Evolutionary conservation across 2,329 filamentous ascomycete species (phyloP).

Genomic region (Colletotrichum agaves): DNA sequence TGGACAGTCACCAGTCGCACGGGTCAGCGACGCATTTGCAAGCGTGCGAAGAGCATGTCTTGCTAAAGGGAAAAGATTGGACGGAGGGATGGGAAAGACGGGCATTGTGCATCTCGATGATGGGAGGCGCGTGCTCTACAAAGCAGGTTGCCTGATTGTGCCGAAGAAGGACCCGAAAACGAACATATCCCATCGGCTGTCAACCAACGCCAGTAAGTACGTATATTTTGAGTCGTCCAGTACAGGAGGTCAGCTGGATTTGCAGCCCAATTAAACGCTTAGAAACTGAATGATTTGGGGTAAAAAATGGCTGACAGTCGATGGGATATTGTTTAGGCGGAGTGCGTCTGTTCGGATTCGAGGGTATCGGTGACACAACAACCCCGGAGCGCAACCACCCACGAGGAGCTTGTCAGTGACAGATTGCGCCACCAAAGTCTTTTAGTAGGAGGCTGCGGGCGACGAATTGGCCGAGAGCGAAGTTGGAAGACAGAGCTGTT

Average conservation of each 20-base stretch:
- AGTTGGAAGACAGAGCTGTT: neutral
- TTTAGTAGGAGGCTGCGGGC: neutral
- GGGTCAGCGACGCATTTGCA: constrained; percentile 22
- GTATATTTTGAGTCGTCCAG: too few relatives aligned
- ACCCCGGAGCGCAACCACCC: constrained; percentile 2
- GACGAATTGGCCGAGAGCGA: neutral
- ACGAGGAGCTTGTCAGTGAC: constrained; percentile 4
- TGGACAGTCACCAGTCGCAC: constrained; percentile 27
- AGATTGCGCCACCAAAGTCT: constrained; percentile 16
- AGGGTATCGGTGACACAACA: constrained; percentile 19
- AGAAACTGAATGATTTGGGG: too few relatives aligned
- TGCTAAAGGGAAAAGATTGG: constrained; percentile 18
- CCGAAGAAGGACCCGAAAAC: constrained; percentile 24
- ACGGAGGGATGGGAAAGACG: constrained; percentile 11
- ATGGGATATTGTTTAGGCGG: constrained; percentile 28
- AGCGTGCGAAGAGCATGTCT: constrained; percentile 15
- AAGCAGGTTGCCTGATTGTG: constrained; percentile 28
- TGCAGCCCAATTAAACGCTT: too few relatives aligned
- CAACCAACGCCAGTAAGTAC: too few relatives aligned
- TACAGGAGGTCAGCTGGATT: too few relatives aligned
- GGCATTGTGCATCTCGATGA: constrained; percentile 23
- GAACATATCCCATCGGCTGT: constrained; percentile 27
- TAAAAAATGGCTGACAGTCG: too few relatives aligned
- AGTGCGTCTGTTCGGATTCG: constrained; percentile 22
- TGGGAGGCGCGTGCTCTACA: neutral